Evolutionary conservation across 140 eudicot species (phyloP).

Genomic region (Anethum foeniculum): DNA sequence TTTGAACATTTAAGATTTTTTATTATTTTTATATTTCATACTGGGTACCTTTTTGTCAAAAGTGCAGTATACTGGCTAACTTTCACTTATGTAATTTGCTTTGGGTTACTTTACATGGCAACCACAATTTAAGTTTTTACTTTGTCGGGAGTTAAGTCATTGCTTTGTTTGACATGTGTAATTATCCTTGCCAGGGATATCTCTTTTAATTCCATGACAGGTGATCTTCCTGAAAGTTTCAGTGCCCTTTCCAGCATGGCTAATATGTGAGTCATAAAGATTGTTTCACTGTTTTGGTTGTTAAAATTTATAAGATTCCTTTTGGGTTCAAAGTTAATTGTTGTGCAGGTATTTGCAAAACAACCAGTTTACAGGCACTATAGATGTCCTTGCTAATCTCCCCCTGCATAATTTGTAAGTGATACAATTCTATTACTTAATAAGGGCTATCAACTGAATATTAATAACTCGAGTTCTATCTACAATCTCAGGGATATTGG

Average conservation of each 20-base stretch:
- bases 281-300: not conserved
- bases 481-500: slow-evolving; percentile 57
- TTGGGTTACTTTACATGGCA: not conserved
- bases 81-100: not conserved
- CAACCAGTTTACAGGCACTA: slow-evolving; percentile 87
- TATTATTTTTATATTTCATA: not conserved
- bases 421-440: not conserved
- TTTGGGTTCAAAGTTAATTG: slow-evolving; percentile 3
- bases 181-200: slow-evolving; percentile 57
- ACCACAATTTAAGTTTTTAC: not conserved
- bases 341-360: slow-evolving; percentile 81
- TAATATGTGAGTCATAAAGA: slow-evolving; percentile 46
- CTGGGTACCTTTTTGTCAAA: not conserved
- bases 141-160: not conserved
- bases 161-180: not conserved
- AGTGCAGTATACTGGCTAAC: not conserved
- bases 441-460: too few species aligned
- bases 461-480: not conserved
- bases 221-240: slow-evolving; percentile 67
- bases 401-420: slow-evolving; percentile 83
- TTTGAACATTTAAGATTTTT: not conserved
- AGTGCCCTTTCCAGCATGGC: slow-evolving; percentile 47
- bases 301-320: slow-evolving; percentile 10
- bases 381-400: slow-evolving; percentile 85
- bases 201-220: slow-evolving; percentile 61